Base-by-base conservation (phyloP, 768 basidiomycete species). In the Tylopilus balloui region DNA sequence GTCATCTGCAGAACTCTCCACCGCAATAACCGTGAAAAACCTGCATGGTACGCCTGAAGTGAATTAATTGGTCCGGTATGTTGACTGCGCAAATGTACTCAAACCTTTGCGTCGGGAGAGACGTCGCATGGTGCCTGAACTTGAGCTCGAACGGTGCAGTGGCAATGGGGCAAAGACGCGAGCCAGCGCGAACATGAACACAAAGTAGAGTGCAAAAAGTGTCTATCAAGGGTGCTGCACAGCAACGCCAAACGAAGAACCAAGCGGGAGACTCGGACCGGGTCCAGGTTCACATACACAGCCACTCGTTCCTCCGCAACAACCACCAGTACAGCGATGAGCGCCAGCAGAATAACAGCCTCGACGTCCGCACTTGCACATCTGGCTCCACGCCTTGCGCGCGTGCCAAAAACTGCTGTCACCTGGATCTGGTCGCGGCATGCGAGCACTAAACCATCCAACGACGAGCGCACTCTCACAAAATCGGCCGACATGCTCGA, bases 1-100 rank as follows among this genome's bases (percentile, higher is more conserved):
- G 62, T 98, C 96, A 66, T 99, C 95, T 13, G 92, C 92, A 12
- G 91, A 93, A 2, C 86, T 84, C 67, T 96, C 93, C 31, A 95
- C 60, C 8, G 81, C 86, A 8, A 90, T 76, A 13, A 89, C 81
- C 1, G 80, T 86, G 60, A 88, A 82, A 19, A 27, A 13, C 20
- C 62, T 58, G 41, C 36, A 29, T 35, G 28, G 29, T 13, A 24
- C 0, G 4, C 21, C 48, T 58, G 29, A 15, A 28, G 21, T 27
- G 21, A 39, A 35, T 35, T 32, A n/a, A 36, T 21, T 42, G 32
- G 17, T 24, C 23, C 3, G 1, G 4, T 3, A 20, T 34, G 13
- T 39, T 23, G 31, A 8, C 15, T 4, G 20, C 15, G 3, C n/a
- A 38, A 6, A 40, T 3, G 12, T 3, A 4, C 20, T 8, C 27